A percentile compares a stretch with the other conserved stretches of the same genome.
Evolutionary conservation across 208 protist species (phyloP).

Genomic region (Herpetomonas muscarum): DNA sequence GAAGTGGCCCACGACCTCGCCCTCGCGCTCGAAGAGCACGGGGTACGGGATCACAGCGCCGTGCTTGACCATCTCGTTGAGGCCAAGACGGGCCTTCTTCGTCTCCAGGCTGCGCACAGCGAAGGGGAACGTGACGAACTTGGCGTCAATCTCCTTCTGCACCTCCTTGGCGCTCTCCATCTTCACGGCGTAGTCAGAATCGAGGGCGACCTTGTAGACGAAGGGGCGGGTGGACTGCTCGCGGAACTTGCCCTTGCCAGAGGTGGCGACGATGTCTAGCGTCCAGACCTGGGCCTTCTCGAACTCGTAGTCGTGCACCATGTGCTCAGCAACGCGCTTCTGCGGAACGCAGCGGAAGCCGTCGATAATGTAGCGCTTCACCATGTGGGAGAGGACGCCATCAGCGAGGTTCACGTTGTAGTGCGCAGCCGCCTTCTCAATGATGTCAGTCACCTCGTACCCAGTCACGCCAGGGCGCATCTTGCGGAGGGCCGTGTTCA

Average conservation of each 20-base stretch:
- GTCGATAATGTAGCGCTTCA: conserved; percentile 98
- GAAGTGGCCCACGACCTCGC: conserved; percentile 90
- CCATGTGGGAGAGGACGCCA: conserved; percentile 97
- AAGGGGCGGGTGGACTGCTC: conserved; percentile 85
- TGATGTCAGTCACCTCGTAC: conserved; percentile 93
- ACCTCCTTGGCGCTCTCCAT: conserved; percentile 96
- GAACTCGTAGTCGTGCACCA: conserved; percentile 93
- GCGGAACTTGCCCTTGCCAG: conserved; percentile 88
- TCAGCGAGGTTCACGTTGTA: conserved; percentile 94
- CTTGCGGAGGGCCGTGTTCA: conserved; percentile 90
- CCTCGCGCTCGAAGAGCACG: conserved; percentile 93
- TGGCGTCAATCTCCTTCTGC: conserved; percentile 93
- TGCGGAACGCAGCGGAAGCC: conserved; percentile 95
- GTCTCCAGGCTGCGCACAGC: conserved; percentile 91
- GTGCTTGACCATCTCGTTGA: conserved; percentile 96
- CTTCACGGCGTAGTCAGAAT: conserved; percentile 96
- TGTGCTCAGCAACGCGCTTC: conserved; percentile 87
- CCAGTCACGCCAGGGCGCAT: conserved; percentile 84
- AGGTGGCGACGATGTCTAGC: conserved; percentile 87
- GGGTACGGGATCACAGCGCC: conserved; percentile 96
- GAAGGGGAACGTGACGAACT: conserved; percentile 96
- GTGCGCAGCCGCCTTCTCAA: conserved; percentile 93
- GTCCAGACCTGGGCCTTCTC: conserved; percentile 91
- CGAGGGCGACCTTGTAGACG: conserved; percentile 95
- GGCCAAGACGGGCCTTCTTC: conserved; percentile 92